Conservation (phyloP, 441 rosid species). For the Capsella rubella region DNA sequence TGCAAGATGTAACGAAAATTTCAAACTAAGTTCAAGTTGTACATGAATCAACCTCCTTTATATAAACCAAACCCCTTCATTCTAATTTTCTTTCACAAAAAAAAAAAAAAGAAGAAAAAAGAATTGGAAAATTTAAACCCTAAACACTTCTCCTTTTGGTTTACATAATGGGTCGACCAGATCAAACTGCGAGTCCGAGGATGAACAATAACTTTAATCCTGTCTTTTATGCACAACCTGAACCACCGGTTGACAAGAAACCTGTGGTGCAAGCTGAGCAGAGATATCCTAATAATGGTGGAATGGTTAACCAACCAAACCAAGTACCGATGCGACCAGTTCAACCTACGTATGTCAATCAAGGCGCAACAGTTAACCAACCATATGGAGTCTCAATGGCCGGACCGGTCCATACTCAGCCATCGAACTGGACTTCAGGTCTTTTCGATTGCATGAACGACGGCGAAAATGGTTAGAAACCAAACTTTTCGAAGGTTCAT, state of each 20-base stretch:
- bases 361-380: background rate
- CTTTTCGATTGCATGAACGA: slow-evolving; percentile 77
- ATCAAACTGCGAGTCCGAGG: slow-evolving; percentile 27
- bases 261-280: slow-evolving; percentile 11
- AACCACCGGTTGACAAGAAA: slow-evolving; percentile 28
- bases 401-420: slow-evolving; percentile 13
- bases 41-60: background rate
- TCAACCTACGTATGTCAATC: background rate
- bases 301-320: slow-evolving; percentile 30
- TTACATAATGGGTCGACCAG: slow-evolving; percentile 40
- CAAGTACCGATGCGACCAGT: slow-evolving; percentile 24
- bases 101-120: background rate
- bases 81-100: background rate
- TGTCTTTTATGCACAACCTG: slow-evolving; percentile 7
- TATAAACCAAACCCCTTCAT: slow-evolving; percentile 31
- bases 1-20: slow-evolving; percentile 1
- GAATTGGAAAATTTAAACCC: background rate
- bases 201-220: slow-evolving; percentile 37
- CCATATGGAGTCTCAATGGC: background rate
- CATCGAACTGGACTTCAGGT: slow-evolving; percentile 58
- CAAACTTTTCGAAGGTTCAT: background rate
- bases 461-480: slow-evolving; percentile 45
- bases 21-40: slow-evolving; percentile 28
- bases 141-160: background rate
- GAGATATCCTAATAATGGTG: slow-evolving; percentile 25